These are phyloP conservation scores for Graphilbum sp. DNA, from an alignment of 2,329 filamentous ascomycete genomes.

Conservation along the genomic window DNA sequence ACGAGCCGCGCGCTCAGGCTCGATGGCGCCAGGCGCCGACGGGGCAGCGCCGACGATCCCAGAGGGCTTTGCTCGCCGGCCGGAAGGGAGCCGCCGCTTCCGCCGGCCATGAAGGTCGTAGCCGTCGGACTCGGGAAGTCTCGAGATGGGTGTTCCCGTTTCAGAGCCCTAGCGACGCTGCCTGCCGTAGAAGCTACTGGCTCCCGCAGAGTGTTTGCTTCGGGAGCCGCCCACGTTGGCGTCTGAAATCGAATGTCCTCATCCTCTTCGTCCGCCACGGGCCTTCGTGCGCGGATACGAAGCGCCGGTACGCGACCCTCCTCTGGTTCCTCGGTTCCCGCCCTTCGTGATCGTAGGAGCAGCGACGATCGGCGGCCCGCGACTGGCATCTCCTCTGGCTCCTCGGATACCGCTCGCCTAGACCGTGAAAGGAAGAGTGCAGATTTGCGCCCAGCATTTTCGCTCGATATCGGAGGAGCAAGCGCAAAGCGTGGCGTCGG, in stretches of 20 bases:
- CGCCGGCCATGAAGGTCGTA: neutral
- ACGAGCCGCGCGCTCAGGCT: constrained; percentile 30
- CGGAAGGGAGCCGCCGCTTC: constrained; percentile 11
- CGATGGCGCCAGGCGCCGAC: constrained; percentile 34
- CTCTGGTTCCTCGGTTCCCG: constrained; percentile 32
- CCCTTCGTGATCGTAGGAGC: constrained; percentile 15
- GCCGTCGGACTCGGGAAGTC: constrained; percentile 1
- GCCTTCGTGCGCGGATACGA: constrained; percentile 25
- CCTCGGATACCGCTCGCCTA: constrained; percentile 31
- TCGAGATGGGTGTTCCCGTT: constrained; percentile 22
- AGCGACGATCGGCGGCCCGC: constrained; percentile 27
- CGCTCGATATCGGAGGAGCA: constrained; percentile 23
- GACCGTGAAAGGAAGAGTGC: constrained; percentile 27
- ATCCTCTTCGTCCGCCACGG: constrained; percentile 27
- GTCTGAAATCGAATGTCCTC: constrained; percentile 34
- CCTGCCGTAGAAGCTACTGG: neutral
- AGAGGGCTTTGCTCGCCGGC: constrained; percentile 13
- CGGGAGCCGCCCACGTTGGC: constrained; percentile 42
- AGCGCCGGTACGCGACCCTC: constrained; percentile 32
- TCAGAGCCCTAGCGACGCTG: constrained; percentile 7
- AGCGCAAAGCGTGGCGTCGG: constrained; percentile 26
- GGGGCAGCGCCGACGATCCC: constrained; percentile 29
- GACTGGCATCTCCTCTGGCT: constrained; percentile 20
- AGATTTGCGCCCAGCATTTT: constrained; percentile 32
- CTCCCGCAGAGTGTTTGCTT: constrained; percentile 24